Conservation (phyloP, 2,329 filamentous ascomycete species). For the Clarireedia monteithiana region DNA sequence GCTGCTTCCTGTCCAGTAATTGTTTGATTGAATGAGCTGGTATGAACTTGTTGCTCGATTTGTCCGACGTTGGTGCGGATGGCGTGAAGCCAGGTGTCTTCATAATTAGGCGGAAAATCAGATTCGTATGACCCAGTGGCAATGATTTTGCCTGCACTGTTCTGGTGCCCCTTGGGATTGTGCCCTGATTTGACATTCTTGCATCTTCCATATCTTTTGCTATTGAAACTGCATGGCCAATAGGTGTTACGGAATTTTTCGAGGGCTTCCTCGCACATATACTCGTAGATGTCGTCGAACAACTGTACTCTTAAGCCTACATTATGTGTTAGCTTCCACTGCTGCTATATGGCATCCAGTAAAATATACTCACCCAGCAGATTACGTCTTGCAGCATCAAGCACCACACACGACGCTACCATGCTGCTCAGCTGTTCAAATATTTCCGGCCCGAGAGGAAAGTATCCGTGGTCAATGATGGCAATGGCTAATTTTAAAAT, state of each 20-base stretch:
- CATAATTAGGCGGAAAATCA: conserved; percentile 27
- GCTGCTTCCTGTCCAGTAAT: conserved; percentile 16
- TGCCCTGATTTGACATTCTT: conserved; percentile 33
- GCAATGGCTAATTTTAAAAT: conserved; percentile 40
- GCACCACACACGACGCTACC: conserved; percentile 43
- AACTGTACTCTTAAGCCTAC: background rate
- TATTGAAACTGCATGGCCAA: conserved; percentile 37
- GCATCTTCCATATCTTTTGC: conserved; percentile 25
- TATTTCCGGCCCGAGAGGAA: conserved; percentile 27
- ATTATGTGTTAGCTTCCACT: background rate
- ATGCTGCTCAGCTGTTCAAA: conserved; percentile 39
- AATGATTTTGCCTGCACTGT: conserved; percentile 35
- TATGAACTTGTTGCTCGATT: conserved; percentile 16
- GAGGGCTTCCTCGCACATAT: conserved; percentile 24
- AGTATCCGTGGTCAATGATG: conserved; percentile 28
- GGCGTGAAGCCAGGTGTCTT: conserved; percentile 21
- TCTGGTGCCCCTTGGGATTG: conserved; percentile 37
- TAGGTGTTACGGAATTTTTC: conserved; percentile 37
- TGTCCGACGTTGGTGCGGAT: conserved; percentile 8
- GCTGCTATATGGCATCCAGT: background rate
- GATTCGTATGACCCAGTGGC: conserved; percentile 35
- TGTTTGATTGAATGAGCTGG: background rate
- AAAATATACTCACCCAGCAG: background rate
- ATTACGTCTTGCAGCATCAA: conserved; percentile 34
- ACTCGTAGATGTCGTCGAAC: conserved; percentile 2